Base-by-base conservation (phyloP, 73 alveolate species). In the Breviolum minutum region DNA sequence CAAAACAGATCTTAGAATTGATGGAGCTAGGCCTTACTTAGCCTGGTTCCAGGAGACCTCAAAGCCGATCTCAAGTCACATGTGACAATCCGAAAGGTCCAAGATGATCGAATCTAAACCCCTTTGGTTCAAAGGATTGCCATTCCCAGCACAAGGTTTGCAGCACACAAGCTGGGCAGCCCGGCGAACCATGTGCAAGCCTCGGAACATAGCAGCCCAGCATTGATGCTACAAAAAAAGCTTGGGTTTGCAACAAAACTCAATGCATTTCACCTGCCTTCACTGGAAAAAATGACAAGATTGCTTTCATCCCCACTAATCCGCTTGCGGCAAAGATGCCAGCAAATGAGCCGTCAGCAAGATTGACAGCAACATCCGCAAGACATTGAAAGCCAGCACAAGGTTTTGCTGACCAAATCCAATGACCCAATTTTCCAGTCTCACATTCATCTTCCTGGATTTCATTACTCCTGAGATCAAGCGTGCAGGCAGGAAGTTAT, bases 341-440 rank as follows among this genome's bases (percentile, higher is more conserved):
- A 92, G 91, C 20, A 92, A 54, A n/a, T 92, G 98, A 9, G 98
- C 98, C 8, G 98, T 92, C 69, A 73, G 87, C 90, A 80, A 63
- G 62, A 92, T 92, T 26, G 89, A 92, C 30, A 68, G 79, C 85
- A 92, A 22, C 98, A 92, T 92, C 91, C 84, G 83, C 89, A 73
- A 24, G n/a, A 92, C 98, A 17, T 92, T 92, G 98, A 92, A 92
- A 17, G 98, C 98, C 98, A 92, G 74, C 5, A 92, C 82, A 12
- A 92, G 98, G 70, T 84, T 71, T 27, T 92, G 98, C 80, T 80
- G 98, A 40, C 98, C 98, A 64, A 92, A 68, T 54, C 89, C 98
- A 19, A 92, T 92, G 69, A 92, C 98, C 80, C 69, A 74, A 62
- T 92, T 92, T 66, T 92, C 98, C 81, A 92, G 76, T 29, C 68